Conservation (phyloP, 1,284 basidiomycete species). For the Puccinia hordei region DNA sequence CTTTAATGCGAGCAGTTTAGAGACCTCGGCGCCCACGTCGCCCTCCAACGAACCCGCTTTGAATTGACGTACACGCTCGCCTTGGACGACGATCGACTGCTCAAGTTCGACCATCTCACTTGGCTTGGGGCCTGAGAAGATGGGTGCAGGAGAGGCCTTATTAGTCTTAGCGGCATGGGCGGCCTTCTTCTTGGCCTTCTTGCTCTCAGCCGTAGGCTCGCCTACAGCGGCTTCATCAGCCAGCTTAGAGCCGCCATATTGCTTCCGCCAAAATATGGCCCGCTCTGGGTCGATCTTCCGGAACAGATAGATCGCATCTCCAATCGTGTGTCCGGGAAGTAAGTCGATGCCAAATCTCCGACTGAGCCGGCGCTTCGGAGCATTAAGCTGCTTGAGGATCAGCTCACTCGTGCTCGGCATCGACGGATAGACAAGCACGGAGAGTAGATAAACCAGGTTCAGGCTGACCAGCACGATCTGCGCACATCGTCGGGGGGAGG, state of each 20-base stretch:
- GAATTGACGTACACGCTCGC: slow-evolving; percentile 69
- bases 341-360: slow-evolving; percentile 74
- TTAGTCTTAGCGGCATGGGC: not conserved
- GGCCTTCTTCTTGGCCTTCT: slow-evolving; percentile 45
- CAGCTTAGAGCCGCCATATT: slow-evolving; percentile 70
- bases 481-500: slow-evolving; percentile 80
- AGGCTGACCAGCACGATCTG: slow-evolving; percentile 78
- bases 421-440: slow-evolving; percentile 85
- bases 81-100: slow-evolving; percentile 73
- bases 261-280: slow-evolving; percentile 77
- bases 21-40: slow-evolving; percentile 63
- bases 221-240: not conserved
- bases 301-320: slow-evolving; percentile 86
- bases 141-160: slow-evolving; percentile 5
- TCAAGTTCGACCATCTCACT: slow-evolving; percentile 69
- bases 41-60: slow-evolving; percentile 68
- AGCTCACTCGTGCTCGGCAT: slow-evolving; percentile 86
- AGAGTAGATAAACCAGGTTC: slow-evolving; percentile 90
- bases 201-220: slow-evolving; percentile 3
- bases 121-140: slow-evolving; percentile 65
- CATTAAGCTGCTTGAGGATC: slow-evolving; percentile 86
- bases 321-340: slow-evolving; percentile 80
- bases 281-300: slow-evolving; percentile 89
- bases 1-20: slow-evolving; percentile 66
- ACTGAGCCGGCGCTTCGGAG: slow-evolving; percentile 77